Base-by-base conservation (phyloP, 202 grass and related monocot genomes). In the Cymbopogon flexuosus region DNA sequence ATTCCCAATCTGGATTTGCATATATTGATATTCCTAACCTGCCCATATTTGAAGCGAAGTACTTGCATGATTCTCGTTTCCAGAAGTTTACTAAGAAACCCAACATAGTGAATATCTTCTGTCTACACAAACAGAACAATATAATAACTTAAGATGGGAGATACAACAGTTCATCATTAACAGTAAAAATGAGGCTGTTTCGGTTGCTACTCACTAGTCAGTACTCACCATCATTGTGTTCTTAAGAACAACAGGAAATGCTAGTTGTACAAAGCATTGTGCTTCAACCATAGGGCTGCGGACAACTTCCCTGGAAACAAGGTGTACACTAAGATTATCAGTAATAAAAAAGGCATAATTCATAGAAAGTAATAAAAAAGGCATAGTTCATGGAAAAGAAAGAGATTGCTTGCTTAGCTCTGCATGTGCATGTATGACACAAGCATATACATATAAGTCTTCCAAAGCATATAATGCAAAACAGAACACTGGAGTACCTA, bases 41-140 rank as follows among this genome's bases (percentile, higher is more conserved):
- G 96, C 2, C 96, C 96, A 91, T 96, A 93, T 84, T 99, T 99
- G 81, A 99, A 99, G 21, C 92, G 92, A 75, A 99, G 96, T 72
- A 99, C 92, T 93, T 95, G 96, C 90, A 96, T 93, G 63, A 99
- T 96, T 91, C 68, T 99, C 78, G 90, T 96, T 83, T 99, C 96
- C 56, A 99, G 79, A 91, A 99, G 96, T 89, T 99, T 99, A 90
- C 88, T 91, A 41, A 96, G 73, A 87, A 99, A 99, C 23, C 96
- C 96, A 83, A 96, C 85, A 84, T 90, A 91, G 80, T 96, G 96
- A 72, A 99, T 99, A 84, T 99, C 96, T 89, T 99, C 89, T 41
- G 87, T 93, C 96, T 93, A 78, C 39, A 34, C 70, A 62, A 62
- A 84, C 7, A 83, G 24, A 41, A 82, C 27, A 81, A 72, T 24